A percentile compares a stretch with the other conserved stretches of the same genome.
Conservation (phyloP, 768 basidiomycete genomes). For the Termitomyces sp. region DNA sequence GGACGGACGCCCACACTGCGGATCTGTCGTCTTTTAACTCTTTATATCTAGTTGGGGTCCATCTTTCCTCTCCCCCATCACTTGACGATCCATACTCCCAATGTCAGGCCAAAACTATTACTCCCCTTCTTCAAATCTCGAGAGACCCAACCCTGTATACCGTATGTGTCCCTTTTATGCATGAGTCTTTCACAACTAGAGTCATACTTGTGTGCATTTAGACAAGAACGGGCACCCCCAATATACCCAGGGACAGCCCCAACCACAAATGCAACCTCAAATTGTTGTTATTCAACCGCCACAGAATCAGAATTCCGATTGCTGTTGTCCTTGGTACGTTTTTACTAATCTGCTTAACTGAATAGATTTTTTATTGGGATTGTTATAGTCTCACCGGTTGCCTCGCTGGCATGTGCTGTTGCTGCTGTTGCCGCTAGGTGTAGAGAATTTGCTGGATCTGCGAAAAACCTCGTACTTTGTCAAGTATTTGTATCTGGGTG, state of each 20-base stretch:
- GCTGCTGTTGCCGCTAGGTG: neutral
- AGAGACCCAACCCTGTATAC: neutral
- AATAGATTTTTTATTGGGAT: neutral
- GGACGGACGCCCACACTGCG: neutral
- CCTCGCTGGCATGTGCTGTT: neutral
- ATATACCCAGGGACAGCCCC: neutral
- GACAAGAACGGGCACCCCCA: neutral
- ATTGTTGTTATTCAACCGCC: neutral
- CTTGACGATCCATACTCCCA: neutral
- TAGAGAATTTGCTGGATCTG: neutral
- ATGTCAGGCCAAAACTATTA: neutral
- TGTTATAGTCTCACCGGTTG: neutral
- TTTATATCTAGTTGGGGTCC: neutral
- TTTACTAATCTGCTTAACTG: neutral
- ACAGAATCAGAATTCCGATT: neutral
- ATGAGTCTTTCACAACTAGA: neutral
- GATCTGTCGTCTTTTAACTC: neutral
- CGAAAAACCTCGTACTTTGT: neutral
- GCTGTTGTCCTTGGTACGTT: constrained; percentile 1
- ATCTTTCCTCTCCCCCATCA: neutral
- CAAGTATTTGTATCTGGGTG: neutral
- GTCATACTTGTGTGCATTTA: neutral
- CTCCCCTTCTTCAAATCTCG: neutral
- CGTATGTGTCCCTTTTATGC: neutral
- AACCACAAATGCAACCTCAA: neutral